Evolutionary conservation across 495 filamentous ascomycete genomes (phyloP).

Genomic region (Penicillium nucicola): DNA sequence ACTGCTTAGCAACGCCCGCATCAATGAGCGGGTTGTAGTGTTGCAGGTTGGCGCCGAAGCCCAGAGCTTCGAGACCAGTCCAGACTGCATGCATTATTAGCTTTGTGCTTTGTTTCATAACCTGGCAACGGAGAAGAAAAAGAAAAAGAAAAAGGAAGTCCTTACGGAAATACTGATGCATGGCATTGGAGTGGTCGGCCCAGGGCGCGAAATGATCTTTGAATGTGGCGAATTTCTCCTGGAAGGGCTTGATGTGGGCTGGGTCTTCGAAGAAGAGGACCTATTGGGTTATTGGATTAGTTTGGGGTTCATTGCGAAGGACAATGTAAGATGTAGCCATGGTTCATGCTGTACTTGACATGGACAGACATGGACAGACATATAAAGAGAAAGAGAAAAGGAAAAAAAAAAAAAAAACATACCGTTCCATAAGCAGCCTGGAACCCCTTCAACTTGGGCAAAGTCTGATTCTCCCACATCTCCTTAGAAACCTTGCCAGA

Average conservation of each 20-base stretch:
- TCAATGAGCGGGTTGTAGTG: constrained; percentile 55
- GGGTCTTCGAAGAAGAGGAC: constrained; percentile 55
- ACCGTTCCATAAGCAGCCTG: constrained; percentile 49
- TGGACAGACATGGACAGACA: too few species aligned
- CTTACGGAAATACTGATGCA: constrained; percentile 53
- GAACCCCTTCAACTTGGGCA: constrained; percentile 42
- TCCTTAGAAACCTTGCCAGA: constrained; percentile 35
- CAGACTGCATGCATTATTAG: constrained; percentile 31
- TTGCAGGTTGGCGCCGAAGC: constrained; percentile 54
- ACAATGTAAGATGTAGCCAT: too few species aligned
- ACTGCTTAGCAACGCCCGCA: constrained; percentile 38
- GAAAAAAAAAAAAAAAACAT: too few species aligned
- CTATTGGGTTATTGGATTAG: too few species aligned
- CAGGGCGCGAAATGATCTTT: constrained; percentile 45
- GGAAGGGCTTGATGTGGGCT: constrained; percentile 35
- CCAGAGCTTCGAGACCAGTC: constrained; percentile 49
- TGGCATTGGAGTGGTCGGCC: constrained; percentile 52
- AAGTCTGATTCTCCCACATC: constrained; percentile 42
- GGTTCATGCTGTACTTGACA: too few species aligned
- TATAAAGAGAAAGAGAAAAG: too few species aligned
- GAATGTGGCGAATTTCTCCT: constrained; percentile 44
- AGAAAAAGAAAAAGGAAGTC: background rate
- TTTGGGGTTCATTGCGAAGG: too few species aligned
- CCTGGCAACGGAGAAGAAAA: too few species aligned
- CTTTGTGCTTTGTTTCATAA: too few species aligned